Evolutionary conservation across 768 basidiomycete genomes (phyloP), one percentile per base, ranked within the genome.

Genomic region (Rhodotorula taiwanensis): DNA sequence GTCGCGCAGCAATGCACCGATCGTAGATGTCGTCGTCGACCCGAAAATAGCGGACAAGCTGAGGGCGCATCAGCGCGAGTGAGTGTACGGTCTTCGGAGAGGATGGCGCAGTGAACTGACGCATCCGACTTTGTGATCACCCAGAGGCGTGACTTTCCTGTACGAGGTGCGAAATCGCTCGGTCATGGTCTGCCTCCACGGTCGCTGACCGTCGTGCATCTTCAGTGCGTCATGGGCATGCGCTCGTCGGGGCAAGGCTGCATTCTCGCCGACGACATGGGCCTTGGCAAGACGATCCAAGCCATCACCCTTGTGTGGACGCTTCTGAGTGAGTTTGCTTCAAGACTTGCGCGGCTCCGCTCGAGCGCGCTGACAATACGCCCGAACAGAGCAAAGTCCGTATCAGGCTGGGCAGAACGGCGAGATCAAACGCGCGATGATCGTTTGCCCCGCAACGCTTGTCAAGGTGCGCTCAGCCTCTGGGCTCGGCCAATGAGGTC

Each of bases 251-350:
- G 90, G 2, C 84, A 88, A 73, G 94, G 94, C 2, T 93, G 90
- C 71, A 95, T 99, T 68, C 81, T 99, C 39, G 95, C 94, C 3
- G 95, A 99, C 76, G 95, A 98, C 72, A 94, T 95, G 91, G 94
- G 94, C 53, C 82, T 99, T 53, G 95, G 95, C n/a, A 99, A 99
- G 79, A 51, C 53, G 39, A 61, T 74, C 53, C 75, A 92, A 84
- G 93, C 93, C 0, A 93, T 99, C 58, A 79, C 85, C n/a, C 80
- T 99, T 20, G 79, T 97, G 13, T 92, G 90, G 87, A 97, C 91
- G 0, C 78, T 99, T 15, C 81, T 99, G 25, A 88, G 92, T 92
- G 72, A 72, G 85, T 6, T 30, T 16, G n/a, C n/a, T n/a, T n/a
- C n/a, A n/a, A n/a, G n/a, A n/a, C n/a, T n/a, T n/a, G n/a, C n/a